A percentile compares a stretch with the other conserved stretches of the same genome.
phyloP scores from a whole-genome alignment of 78 protist genomes.

The Speleostelium caveatum region DNA sequence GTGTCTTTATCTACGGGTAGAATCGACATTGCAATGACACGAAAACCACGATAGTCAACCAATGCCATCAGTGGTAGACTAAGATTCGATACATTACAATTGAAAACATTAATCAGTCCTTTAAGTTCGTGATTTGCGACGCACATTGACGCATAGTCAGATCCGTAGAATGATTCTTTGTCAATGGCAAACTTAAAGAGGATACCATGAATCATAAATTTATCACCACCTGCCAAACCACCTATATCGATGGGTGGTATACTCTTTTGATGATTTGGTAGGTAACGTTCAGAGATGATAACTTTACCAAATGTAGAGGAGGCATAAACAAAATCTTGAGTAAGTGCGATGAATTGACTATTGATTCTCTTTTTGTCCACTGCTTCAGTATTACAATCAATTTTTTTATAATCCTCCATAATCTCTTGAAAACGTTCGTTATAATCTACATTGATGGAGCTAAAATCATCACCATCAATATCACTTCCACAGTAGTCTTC shows the following conservation, averaged over 20 bases:
- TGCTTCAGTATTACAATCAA: conserved; percentile 52
- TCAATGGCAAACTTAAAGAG: conserved; percentile 81
- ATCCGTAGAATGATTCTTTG: conserved; percentile 56
- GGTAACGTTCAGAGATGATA: conserved; percentile 78
- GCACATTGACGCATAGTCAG: conserved; percentile 58
- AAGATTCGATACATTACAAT: conserved; percentile 24
- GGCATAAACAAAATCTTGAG: conserved; percentile 82
- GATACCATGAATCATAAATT: conserved; percentile 68
- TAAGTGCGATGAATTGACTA: conserved; percentile 77
- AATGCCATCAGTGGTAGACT: conserved; percentile 83
- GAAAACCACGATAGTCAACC: conserved; percentile 82
- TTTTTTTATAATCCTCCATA: conserved; percentile 61
- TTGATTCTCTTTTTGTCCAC: conserved; percentile 48
- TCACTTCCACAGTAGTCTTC: conserved; percentile 77
- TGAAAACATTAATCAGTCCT: conserved; percentile 74
- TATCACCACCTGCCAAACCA: conserved; percentile 79
- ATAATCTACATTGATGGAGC: conserved; percentile 54
- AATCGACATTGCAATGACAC: conserved; percentile 83
- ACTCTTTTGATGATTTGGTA: conserved; percentile 75
- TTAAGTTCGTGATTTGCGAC: conserved; percentile 73
- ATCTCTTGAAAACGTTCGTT: conserved; percentile 81
- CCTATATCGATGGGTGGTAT: conserved; percentile 81
- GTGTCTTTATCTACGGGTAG: conserved; percentile 73
- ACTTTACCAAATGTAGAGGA: conserved; percentile 77
- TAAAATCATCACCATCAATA: conserved; percentile 78